phyloP scores from a whole-genome alignment of 2,329 filamentous ascomycete genomes.

The Calonectria pseudoreteaudii region DNA sequence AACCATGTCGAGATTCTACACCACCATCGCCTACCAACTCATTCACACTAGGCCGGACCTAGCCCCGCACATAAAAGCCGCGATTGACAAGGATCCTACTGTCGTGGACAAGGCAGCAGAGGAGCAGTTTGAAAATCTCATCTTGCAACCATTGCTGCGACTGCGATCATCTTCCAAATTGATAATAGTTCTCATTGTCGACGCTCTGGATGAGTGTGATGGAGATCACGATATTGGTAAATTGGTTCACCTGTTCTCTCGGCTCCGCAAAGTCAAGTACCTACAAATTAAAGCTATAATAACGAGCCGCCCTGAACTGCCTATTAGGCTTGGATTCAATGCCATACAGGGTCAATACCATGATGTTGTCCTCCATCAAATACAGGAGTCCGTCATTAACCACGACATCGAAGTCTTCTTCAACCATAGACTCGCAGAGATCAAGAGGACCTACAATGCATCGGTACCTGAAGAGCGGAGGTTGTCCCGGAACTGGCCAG shows the following conservation, averaged over 20 bases:
- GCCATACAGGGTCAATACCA: background rate
- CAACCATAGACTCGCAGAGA: background rate
- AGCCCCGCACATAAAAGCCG: slow-evolving; percentile 38
- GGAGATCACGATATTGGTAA: slow-evolving; percentile 44
- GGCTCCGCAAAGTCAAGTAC: background rate
- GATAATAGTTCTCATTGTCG: slow-evolving; percentile 49
- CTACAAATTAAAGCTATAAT: slow-evolving; percentile 49
- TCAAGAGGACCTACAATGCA: background rate
- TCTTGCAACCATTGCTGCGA: slow-evolving; percentile 50
- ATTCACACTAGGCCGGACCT: slow-evolving; percentile 43
- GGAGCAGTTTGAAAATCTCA: slow-evolving; percentile 56
- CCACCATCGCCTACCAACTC: slow-evolving; percentile 54
- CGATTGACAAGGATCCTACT: slow-evolving; percentile 45
- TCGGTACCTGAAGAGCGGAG: background rate
- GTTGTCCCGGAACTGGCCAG: background rate
- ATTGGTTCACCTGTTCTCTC: slow-evolving; percentile 3
- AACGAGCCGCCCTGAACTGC: slow-evolving; percentile 55
- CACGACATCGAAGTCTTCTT: background rate
- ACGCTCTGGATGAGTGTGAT: slow-evolving; percentile 46
- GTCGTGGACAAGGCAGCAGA: slow-evolving; percentile 42
- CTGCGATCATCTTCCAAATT: too few relatives aligned
- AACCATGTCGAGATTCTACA: slow-evolving; percentile 50
- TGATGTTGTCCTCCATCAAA: background rate
- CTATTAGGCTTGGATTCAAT: slow-evolving; percentile 50
- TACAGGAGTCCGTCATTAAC: background rate